A percentile compares a stretch with the other conserved stretches of the same genome.
Conservation (phyloP, 1,139 yeast genomes). For the Meyerozyma smithsonii region DNA sequence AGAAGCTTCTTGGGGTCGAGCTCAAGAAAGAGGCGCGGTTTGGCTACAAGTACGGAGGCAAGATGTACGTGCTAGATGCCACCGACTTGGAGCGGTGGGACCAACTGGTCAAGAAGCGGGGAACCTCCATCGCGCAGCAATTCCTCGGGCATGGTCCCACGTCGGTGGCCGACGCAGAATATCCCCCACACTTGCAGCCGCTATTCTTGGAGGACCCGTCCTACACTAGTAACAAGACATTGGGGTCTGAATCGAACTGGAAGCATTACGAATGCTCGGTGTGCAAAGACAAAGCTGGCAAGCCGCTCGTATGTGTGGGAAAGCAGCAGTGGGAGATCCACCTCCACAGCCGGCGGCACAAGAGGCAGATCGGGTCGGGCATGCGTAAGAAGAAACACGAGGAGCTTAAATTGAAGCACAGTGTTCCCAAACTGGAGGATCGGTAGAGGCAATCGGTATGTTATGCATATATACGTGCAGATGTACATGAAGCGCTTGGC, state of each 20-base stretch:
- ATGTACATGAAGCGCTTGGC: no score
- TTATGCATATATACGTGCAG: no score
- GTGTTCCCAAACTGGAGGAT: not conserved
- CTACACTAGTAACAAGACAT: conserved; percentile 31
- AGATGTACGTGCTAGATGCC: conserved; percentile 69
- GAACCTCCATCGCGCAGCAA: conserved; percentile 43
- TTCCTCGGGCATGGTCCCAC: conserved; percentile 27
- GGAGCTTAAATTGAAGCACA: conserved; percentile 10
- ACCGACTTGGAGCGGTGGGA: conserved; percentile 64
- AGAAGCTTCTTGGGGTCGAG: conserved; percentile 63
- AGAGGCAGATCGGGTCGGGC: conserved; percentile 17
- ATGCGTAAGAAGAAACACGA: conserved; percentile 17
- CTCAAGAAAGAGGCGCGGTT: conserved; percentile 48
- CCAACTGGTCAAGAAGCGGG: conserved; percentile 49
- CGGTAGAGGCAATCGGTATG: no score
- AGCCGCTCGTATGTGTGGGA: conserved; percentile 66
- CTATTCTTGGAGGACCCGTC: conserved; percentile 14
- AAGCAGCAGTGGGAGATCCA: conserved; percentile 69
- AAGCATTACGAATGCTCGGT: conserved; percentile 61
- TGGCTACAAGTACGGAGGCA: conserved; percentile 53
- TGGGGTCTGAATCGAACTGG: conserved; percentile 52
- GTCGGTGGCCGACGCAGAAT: conserved; percentile 22
- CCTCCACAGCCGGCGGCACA: conserved; percentile 60
- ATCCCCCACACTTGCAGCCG: conserved; percentile 42
- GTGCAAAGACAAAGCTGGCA: conserved; percentile 57